A percentile compares a stretch with the other conserved stretches of the same genome.
Evolutionary conservation across 495 filamentous ascomycete genomes (phyloP).

Genomic region (Penicillium pancosmium): DNA sequence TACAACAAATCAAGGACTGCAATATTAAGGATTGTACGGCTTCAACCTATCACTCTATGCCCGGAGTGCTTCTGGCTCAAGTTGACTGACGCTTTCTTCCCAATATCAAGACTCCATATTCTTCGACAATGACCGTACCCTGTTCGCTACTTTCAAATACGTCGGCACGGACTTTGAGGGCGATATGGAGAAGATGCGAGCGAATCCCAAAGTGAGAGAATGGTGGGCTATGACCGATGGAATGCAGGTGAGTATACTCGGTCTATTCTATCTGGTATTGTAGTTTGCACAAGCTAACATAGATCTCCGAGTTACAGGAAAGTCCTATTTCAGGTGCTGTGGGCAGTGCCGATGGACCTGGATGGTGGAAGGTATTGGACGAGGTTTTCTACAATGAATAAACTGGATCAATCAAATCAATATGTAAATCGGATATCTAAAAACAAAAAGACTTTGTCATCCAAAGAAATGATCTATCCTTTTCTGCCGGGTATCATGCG

Average conservation of each 20-base stretch:
- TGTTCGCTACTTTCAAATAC: constrained; percentile 78
- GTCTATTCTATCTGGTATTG: not conserved
- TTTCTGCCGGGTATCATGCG: constrained; percentile 70
- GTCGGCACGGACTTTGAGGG: constrained; percentile 66
- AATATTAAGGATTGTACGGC: constrained; percentile 69
- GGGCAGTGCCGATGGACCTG: constrained; percentile 61
- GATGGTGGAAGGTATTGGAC: constrained; percentile 73
- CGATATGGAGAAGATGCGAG: constrained; percentile 73
- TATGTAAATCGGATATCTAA: too few species aligned
- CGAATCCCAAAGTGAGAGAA: constrained; percentile 68
- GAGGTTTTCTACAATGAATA: constrained; percentile 69
- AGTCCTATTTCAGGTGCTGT: constrained; percentile 63
- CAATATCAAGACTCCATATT: constrained; percentile 65
- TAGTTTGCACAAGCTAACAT: not conserved
- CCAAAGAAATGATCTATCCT: constrained; percentile 80
- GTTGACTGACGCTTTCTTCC: not conserved
- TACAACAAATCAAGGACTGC: constrained; percentile 70
- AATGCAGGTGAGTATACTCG: constrained; percentile 56
- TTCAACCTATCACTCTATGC: too few species aligned
- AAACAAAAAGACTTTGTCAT: not conserved
- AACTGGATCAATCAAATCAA: constrained; percentile 5
- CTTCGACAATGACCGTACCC: constrained; percentile 61
- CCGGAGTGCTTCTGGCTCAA: not conserved
- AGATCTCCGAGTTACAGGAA: constrained; percentile 29
- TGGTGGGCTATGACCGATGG: constrained; percentile 81